Conservation (phyloP, 2,329 filamentous ascomycete species). For the Exophiala aquamarina region DNA sequence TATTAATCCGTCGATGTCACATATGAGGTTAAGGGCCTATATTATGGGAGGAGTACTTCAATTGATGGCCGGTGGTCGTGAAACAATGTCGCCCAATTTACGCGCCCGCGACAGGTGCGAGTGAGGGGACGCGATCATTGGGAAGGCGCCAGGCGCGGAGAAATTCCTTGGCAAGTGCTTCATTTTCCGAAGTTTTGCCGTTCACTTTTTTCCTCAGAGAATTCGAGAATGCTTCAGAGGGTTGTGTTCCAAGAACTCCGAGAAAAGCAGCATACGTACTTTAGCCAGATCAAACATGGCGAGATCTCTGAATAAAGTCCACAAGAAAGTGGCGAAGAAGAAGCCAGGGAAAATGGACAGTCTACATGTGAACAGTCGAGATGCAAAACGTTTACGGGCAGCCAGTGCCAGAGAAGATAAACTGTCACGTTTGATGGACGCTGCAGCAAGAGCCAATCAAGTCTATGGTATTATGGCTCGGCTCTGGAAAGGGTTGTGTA, state of each 20-base stretch:
- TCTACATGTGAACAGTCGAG: slow-evolving; percentile 84
- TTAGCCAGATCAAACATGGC: slow-evolving; percentile 61
- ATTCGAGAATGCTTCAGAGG: background rate
- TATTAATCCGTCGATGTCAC: too few species aligned
- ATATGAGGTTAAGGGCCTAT: too few species aligned
- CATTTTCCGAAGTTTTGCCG: slow-evolving; percentile 18
- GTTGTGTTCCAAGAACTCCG: too few species aligned
- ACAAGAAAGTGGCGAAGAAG: slow-evolving; percentile 90
- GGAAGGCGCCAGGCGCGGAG: background rate
- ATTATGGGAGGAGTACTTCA: too few species aligned
- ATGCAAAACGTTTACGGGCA: slow-evolving; percentile 76
- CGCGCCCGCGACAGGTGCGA: too few species aligned
- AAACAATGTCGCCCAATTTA: too few species aligned
- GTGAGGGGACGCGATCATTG: slow-evolving; percentile 3
- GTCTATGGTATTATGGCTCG: slow-evolving; percentile 74
- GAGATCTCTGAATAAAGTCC: slow-evolving; percentile 72
- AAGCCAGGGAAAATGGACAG: slow-evolving; percentile 69
- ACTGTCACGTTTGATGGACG: slow-evolving; percentile 68
- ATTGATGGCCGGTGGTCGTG: too few species aligned
- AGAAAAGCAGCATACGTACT: too few species aligned
- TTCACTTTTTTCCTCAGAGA: background rate
- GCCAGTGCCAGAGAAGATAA: slow-evolving; percentile 81
- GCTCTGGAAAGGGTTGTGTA: too few species aligned
- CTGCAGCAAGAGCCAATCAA: slow-evolving; percentile 71
- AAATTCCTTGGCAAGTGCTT: too few species aligned